A percentile compares a stretch with the other conserved stretches of the same genome.
Conservation (phyloP, 805 yeast genomes). For the Pichia insulana region DNA sequence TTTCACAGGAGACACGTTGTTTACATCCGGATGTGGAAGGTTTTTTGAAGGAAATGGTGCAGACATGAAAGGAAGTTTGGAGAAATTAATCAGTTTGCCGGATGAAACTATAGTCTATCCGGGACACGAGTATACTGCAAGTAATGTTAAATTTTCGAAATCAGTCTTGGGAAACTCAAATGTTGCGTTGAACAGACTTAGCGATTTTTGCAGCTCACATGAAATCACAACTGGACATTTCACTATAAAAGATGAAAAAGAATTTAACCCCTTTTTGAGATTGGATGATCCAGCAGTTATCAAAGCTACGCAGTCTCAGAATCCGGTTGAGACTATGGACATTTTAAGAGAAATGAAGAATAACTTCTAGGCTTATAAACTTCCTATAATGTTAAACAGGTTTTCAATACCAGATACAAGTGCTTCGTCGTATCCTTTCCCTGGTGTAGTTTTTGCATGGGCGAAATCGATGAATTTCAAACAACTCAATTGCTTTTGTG, state of each 20-base stretch:
- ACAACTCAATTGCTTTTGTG: conserved; percentile 40
- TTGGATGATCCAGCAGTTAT: conserved; percentile 55
- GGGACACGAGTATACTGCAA: conserved; percentile 91
- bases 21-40: conserved; percentile 92
- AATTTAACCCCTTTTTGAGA: conserved; percentile 86
- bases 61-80: conserved; percentile 72
- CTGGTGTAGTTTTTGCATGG: conserved; percentile 60
- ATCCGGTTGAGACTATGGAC: conserved; percentile 55
- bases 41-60: conserved; percentile 86
- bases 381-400: conserved; percentile 38
- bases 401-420: conserved; percentile 61
- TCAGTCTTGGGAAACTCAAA: conserved; percentile 41
- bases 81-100: conserved; percentile 53
- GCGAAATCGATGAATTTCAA: conserved; percentile 83
- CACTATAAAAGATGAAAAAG: conserved; percentile 75
- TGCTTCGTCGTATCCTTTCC: conserved; percentile 64
- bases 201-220: conserved; percentile 39
- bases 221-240: conserved; percentile 81
- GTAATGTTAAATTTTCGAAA: conserved; percentile 72
- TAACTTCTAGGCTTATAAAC: conserved; percentile 26
- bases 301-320: conserved; percentile 44
- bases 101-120: conserved; percentile 70
- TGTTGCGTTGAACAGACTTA: conserved; percentile 47
- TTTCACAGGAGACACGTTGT: conserved; percentile 93
- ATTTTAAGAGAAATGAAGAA: conserved; percentile 73